These are phyloP conservation scores for Ascochyta koolunga DNA, from an alignment of 2,329 filamentous ascomycete species.

Conservation along the genomic window DNA sequence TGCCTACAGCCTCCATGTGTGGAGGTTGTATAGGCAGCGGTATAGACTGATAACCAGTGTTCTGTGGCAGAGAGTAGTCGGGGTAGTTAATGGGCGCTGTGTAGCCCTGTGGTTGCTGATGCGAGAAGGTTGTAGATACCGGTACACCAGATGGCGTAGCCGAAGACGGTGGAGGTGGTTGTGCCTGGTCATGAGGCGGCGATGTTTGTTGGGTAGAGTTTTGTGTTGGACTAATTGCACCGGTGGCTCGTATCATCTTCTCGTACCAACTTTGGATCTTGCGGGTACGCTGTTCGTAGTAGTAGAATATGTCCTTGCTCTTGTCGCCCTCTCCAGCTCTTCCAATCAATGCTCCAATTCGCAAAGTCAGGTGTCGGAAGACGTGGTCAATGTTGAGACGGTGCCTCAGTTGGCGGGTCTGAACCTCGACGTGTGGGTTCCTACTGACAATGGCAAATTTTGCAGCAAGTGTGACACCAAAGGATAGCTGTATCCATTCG, in stretches of 20 bases:
- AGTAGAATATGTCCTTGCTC: conserved; percentile 34
- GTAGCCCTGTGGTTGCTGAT: conserved; percentile 24
- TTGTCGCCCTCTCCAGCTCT: conserved; percentile 28
- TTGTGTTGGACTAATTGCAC: conserved; percentile 19
- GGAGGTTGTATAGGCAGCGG: conserved; percentile 4
- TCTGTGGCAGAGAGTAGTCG: conserved; percentile 10
- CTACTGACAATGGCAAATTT: conserved; percentile 40
- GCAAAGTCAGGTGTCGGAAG: conserved; percentile 32
- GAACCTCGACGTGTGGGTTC: conserved; percentile 28
- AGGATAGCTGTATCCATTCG: conserved; percentile 51
- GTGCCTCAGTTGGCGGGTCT: conserved; percentile 35
- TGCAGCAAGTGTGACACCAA: conserved; percentile 40
- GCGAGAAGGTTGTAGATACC: conserved; percentile 22
- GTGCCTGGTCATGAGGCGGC: conserved; percentile 1
- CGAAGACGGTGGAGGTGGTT: conserved; percentile 10
- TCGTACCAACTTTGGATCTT: conserved; percentile 41
- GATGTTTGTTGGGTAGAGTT: conserved; percentile 1
- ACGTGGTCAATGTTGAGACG: conserved; percentile 36
- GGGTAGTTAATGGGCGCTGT: conserved; percentile 14
- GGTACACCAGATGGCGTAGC: conserved; percentile 19
- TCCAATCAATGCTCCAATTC: conserved; percentile 36
- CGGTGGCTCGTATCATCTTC: conserved; percentile 30
- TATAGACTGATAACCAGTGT: neutral
- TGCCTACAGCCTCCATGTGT: conserved; percentile 21
- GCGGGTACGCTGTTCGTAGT: conserved; percentile 34